Evolutionary conservation across 1,284 basidiomycete genomes (phyloP).

Genomic region (Malassezia dermatis): DNA sequence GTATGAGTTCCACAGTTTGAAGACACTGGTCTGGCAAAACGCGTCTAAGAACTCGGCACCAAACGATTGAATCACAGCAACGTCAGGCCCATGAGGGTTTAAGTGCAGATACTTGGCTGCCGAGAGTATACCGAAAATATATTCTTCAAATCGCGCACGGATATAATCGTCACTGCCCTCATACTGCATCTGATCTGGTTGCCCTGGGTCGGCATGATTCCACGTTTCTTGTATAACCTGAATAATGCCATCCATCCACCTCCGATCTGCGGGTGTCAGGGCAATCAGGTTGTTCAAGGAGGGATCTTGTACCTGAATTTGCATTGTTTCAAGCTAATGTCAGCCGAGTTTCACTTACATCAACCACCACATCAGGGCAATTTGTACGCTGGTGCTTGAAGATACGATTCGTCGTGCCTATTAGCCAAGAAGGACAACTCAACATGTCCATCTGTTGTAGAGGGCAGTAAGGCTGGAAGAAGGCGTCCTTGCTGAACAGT

Average conservation of each 20-base stretch:
- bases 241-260: slow-evolving; percentile 72
- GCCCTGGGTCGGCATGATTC: slow-evolving; percentile 38
- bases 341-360: slow-evolving; percentile 50
- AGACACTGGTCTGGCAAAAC: slow-evolving; percentile 31
- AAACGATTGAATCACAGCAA: slow-evolving; percentile 19
- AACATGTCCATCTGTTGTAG: slow-evolving; percentile 88
- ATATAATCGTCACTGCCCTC: slow-evolving; percentile 45
- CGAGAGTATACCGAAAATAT: slow-evolving; percentile 40
- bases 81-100: slow-evolving; percentile 16
- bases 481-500: slow-evolving; percentile 58
- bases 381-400: slow-evolving; percentile 82
- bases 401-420: slow-evolving; percentile 85
- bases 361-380: slow-evolving; percentile 72
- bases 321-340: slow-evolving; percentile 28
- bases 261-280: slow-evolving; percentile 82
- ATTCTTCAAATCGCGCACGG: slow-evolving; percentile 35
- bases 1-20: slow-evolving; percentile 26
- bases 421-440: slow-evolving; percentile 67
- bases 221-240: slow-evolving; percentile 36
- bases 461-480: slow-evolving; percentile 96
- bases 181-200: slow-evolving; percentile 42
- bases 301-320: slow-evolving; percentile 55
- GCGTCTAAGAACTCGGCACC: slow-evolving; percentile 36
- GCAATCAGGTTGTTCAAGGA: slow-evolving; percentile 65
- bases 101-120: slow-evolving; percentile 28